These are phyloP conservation scores for Alopecurus myosuroides DNA, from an alignment of 176 grass and related monocot species.

Conservation along the genomic window DNA sequence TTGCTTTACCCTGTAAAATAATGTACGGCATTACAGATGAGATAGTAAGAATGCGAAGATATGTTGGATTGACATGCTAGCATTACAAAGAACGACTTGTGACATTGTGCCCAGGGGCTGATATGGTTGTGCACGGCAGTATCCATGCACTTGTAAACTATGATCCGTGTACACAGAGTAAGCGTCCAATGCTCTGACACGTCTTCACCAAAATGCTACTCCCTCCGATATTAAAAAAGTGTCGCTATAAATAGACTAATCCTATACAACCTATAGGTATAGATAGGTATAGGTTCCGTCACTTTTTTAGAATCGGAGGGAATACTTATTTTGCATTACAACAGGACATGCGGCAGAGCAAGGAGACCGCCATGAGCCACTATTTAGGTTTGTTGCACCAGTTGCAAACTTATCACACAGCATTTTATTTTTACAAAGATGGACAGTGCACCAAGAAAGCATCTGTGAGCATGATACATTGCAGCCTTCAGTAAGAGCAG, in stretches of 20 bases:
- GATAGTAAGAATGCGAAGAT: not conserved
- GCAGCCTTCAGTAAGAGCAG: not conserved
- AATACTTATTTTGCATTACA: too few species aligned
- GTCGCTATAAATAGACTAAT: not conserved
- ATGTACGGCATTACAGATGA: not conserved
- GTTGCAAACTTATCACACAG: not conserved
- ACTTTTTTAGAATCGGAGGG: too few species aligned
- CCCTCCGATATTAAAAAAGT: not conserved
- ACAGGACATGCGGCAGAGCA: not conserved
- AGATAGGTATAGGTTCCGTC: too few species aligned
- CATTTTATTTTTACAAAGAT: not conserved
- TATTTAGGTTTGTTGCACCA: not conserved
- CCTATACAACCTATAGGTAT: too few species aligned
- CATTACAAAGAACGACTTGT: not conserved
- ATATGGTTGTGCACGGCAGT: not conserved
- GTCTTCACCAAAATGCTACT: not conserved
- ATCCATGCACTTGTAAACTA: not conserved
- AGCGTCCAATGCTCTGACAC: not conserved
- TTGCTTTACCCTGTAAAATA: not conserved
- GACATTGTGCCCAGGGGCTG: not conserved
- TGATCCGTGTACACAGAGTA: not conserved
- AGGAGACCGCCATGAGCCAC: not conserved
- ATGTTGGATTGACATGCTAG: not conserved
- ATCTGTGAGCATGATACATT: not conserved
- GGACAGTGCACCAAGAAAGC: not conserved